Base-by-base conservation (phyloP, 2,329 filamentous ascomycete genomes). In the Trichoderma afroharzianum region DNA sequence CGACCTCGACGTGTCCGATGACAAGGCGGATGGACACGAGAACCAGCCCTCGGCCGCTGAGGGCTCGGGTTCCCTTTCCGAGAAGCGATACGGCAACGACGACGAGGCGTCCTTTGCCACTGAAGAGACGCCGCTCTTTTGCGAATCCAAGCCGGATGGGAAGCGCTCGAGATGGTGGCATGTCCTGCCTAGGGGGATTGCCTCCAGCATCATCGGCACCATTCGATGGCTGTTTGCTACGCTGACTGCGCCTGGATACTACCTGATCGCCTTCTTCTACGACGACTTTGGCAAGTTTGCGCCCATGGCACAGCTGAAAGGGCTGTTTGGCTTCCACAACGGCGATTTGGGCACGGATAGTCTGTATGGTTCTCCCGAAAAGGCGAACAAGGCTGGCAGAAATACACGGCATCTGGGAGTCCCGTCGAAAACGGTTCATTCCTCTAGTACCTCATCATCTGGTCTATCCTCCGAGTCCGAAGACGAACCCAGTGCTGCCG, bases 251-350 rank as follows among this genome's bases (percentile, higher is more conserved):
- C 95, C 95, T 1, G 93, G 91, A 21, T 88, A 94, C 63, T 98
- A 95, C 81, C 82, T 97, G 70, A 89, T 95, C 72, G 91, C 93
- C 74, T 94, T 88, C 79, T 92, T 98, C 76, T 95, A 93, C 82
- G 91, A 97, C 78, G 90, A 94, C 59, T 84, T 92, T 71, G 94
- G 94, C 64, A 86, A 86, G 64, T 97, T 97, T 80, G 92, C 93
- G 68, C 89, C 93, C n/a, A 82, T 96, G 72, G 83, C 90, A 63
- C 94, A 93, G 72, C 82, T 96, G 57, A 87, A 88, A 78, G 91
- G 87, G 77, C 84, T 95, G 30, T 87, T 89, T 73, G 86, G 87
- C 63, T 75, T 82, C 39, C 82, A 83, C 72, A 81, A 80, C 68
- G 83, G 80, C 30, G 77, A 80, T 69, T 90, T 89, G 76, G 71